Percentiles rank a stretch among this genome's conserved stretches.
Conservation (phyloP, 768 basidiomycete species). For the Russula lepida region DNA sequence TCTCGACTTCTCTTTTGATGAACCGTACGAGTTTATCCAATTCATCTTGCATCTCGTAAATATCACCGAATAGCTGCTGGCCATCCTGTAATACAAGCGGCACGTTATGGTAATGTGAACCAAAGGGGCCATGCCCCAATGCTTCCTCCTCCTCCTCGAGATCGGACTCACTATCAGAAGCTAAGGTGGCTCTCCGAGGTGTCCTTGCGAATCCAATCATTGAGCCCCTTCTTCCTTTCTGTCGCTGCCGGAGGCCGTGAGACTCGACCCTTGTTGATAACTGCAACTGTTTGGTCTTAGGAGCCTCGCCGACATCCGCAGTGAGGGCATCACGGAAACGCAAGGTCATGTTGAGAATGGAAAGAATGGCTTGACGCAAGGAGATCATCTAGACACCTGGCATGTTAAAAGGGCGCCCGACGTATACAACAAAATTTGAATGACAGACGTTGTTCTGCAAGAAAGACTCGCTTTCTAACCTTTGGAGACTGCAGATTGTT, state of each 20-base stretch:
- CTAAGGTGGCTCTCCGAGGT: conserved; percentile 27
- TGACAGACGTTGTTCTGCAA: conserved; percentile 48
- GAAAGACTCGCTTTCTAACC: conserved; percentile 53
- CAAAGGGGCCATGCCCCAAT: conserved; percentile 19
- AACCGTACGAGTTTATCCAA: conserved; percentile 66
- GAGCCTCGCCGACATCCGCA: conserved; percentile 51
- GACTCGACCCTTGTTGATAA: conserved; percentile 42
- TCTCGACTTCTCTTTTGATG: conserved; percentile 60
- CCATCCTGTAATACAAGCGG: conserved; percentile 34
- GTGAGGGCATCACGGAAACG: conserved; percentile 60
- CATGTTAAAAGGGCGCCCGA: not conserved
- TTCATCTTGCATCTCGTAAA: conserved; percentile 61
- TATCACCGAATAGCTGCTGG: conserved; percentile 39
- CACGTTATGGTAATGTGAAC: conserved; percentile 36
- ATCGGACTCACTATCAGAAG: conserved; percentile 36
- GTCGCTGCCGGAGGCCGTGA: conserved; percentile 47
- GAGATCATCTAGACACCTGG: conserved; percentile 44
- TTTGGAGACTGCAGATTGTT: conserved; percentile 44
- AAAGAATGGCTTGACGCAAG: conserved; percentile 55
- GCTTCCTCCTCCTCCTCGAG: conserved; percentile 24
- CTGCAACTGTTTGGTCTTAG: conserved; percentile 43
- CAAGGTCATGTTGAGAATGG: conserved; percentile 65
- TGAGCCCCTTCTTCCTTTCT: conserved; percentile 45
- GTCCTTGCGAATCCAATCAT: conserved; percentile 56
- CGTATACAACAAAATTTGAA: not conserved